These are phyloP conservation scores for Scheffersomyces ergatensis DNA, from an alignment of 805 yeast species.

Conservation along the genomic window DNA sequence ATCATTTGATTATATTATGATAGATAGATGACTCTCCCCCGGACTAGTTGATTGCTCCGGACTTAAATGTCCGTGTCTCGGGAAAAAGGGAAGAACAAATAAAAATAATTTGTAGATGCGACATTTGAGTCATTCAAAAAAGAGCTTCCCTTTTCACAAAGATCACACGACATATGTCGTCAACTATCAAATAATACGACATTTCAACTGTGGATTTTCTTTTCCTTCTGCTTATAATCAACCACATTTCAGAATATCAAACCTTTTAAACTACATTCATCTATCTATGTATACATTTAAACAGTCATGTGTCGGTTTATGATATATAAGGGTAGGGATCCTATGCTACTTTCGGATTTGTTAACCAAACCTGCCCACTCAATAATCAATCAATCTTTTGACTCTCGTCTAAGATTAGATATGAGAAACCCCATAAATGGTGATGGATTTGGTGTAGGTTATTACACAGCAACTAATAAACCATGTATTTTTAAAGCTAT, in stretches of 20 bases:
- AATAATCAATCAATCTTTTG: conserved; percentile 93
- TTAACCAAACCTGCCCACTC: conserved; percentile 92
- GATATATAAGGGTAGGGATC: conserved; percentile 88
- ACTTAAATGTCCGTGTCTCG: background rate
- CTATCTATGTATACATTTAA: too few relatives aligned
- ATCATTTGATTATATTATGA: too few relatives aligned
- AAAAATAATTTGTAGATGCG: background rate
- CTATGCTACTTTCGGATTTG: conserved; percentile 79
- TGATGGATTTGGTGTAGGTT: conserved; percentile 97
- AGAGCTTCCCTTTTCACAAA: too few relatives aligned
- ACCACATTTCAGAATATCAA: too few relatives aligned
- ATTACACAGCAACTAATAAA: conserved; percentile 59
- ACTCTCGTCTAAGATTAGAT: conserved; percentile 82
- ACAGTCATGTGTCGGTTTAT: conserved; percentile 89
- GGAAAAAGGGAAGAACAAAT: background rate
- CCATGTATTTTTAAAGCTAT: conserved; percentile 95
- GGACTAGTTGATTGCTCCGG: too few relatives aligned
- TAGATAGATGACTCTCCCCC: too few relatives aligned
- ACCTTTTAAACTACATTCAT: too few relatives aligned
- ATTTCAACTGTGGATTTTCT: too few relatives aligned
- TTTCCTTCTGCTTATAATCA: too few relatives aligned
- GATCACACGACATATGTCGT: too few relatives aligned
- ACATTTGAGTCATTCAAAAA: too few relatives aligned
- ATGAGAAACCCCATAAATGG: conserved; percentile 93
- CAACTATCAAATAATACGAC: too few relatives aligned